Conservation (phyloP, 192 early-diverging fungal genomes). For the Coemansia sp. region DNA sequence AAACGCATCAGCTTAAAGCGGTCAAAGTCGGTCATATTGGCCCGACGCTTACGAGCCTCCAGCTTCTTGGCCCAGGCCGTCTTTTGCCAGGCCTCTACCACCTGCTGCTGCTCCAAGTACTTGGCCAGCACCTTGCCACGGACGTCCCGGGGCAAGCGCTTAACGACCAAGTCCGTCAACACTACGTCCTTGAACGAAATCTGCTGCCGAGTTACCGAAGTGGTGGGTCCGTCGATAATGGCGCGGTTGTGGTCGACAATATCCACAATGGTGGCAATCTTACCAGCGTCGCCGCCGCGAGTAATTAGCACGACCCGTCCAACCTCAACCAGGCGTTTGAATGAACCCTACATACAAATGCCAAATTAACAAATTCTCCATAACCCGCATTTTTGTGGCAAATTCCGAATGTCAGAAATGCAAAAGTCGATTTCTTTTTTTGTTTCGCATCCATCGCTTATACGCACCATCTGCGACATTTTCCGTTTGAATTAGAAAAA, state of each 20-base stretch:
- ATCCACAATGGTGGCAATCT: slow-evolving; percentile 98
- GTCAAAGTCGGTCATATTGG: slow-evolving; percentile 88
- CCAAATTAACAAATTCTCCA: neutral
- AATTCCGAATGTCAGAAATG: no score
- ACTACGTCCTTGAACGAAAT: slow-evolving; percentile 86
- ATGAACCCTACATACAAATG: slow-evolving; percentile 48
- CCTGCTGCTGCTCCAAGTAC: slow-evolving; percentile 80
- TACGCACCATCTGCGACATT: no score
- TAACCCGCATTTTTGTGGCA: no score
- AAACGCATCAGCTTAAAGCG: slow-evolving; percentile 97
- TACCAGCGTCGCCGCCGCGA: slow-evolving; percentile 91
- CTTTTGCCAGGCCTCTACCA: slow-evolving; percentile 78
- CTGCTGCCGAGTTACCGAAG: slow-evolving; percentile 83
- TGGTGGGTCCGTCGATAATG: slow-evolving; percentile 97
- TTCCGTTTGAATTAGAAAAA: neutral
- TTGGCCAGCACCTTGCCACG: slow-evolving; percentile 74
- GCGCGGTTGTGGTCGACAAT: slow-evolving; percentile 99
- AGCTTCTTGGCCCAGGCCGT: slow-evolving; percentile 98
- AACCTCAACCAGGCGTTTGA: slow-evolving; percentile 94
- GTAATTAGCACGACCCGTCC: slow-evolving; percentile 97
- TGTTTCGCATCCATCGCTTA: no score
- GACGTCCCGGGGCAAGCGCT: slow-evolving; percentile 78
- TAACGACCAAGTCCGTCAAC: slow-evolving; percentile 86
- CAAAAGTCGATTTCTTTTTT: no score
- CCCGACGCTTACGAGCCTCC: slow-evolving; percentile 72